Evolutionary conservation across 352 stramenopile genomes (phyloP), one percentile per base, ranked within the genome.

Genomic region (Phytopythium delawarense): DNA sequence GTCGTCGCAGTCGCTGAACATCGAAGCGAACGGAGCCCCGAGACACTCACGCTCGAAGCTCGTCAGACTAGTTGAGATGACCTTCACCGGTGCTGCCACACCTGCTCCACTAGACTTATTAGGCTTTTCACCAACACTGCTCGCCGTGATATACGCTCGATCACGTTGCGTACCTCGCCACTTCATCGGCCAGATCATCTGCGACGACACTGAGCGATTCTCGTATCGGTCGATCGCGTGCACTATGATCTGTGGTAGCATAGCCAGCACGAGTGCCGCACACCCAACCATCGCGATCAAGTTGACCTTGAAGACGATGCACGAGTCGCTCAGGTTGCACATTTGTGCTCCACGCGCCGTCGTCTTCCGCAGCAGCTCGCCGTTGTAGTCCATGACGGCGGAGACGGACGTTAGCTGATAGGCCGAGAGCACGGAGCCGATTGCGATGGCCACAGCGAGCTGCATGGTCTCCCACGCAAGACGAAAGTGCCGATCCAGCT

Each of bases 1-100:
- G 49, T 75, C 68, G 35, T 71, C 68, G 23, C 68, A 75, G 54
- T 71, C 68, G 52, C 52, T 62, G 53, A 75, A 75, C 25, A 75
- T 57, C 40, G 57, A 62, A 0, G 52, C 63, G 45, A 75, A 72
- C 2, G 51, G 32, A 6, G 48, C 69, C 4, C 68, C 68, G 34
- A 75, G 68, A 62, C 68, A 75, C 28, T 59, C 61, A 28, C 66
- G 52, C 50, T 75, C 68, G 11, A 75, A 75, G 1, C 59, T 71
- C 1, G 67, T 74, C 4, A 62, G 57, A 62, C 34, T 20, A 18
- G 45, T 52, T 3, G 21, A 16, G 45, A 30, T 15, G 8, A 7
- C 7, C 44, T 13, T 50, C 20, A 50, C 44, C 2, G 7, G 5
- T 7, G n/a, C 4, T 16, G 18, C 2, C 39, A 9, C 6, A 20